Evolutionary conservation across 495 filamentous ascomycete species (phyloP), one percentile per base, ranked within the genome.

Genomic region (Penicillium cataractarum): DNA sequence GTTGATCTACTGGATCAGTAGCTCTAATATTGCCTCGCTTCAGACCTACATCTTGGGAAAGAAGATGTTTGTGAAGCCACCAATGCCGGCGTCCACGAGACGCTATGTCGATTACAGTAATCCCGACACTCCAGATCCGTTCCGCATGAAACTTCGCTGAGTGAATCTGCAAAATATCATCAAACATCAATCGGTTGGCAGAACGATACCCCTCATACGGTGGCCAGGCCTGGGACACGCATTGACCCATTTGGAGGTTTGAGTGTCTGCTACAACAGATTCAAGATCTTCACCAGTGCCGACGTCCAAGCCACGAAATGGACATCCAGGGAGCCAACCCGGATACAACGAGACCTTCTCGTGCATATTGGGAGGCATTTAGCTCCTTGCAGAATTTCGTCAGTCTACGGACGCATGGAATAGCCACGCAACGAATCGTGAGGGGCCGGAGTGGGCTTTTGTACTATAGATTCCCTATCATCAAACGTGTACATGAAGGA

Each of bases 1-100:
- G 40, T 79, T 92, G 62, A 67, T 93, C 15, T 93, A 92, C 65
- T 93, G 90, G 90, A 79, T 91, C 17, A 77, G 82, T 0, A 81
- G 77, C 62, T 73, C 77, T n/a, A 80, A 76, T 64, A 52, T 75
- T 31, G 78, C 78, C 22, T 79, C 76, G 21, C 29, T 78, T 24
- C 80, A 82, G 62, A 72, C 71, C 6, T 65, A 58, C 52, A 39
- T 75, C 7, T 63, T 80, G 57, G 72, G 75, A 7, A 77, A 75
- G 31, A 69, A 68, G 53, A 69, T 82, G 72, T 76, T 76, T 57
- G 58, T 64, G 12, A 65, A 55, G 8, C 66, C 64, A 31, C 60
- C 64, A 0, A 51, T 73, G 15, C 65, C 73, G 10, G 56, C 57
- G 0, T 76, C 67, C 63, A 64, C 40, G 19, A 51, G 56, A 21